Conservation (phyloP, 768 basidiomycete species). For the Kondoa subrosea region DNA sequence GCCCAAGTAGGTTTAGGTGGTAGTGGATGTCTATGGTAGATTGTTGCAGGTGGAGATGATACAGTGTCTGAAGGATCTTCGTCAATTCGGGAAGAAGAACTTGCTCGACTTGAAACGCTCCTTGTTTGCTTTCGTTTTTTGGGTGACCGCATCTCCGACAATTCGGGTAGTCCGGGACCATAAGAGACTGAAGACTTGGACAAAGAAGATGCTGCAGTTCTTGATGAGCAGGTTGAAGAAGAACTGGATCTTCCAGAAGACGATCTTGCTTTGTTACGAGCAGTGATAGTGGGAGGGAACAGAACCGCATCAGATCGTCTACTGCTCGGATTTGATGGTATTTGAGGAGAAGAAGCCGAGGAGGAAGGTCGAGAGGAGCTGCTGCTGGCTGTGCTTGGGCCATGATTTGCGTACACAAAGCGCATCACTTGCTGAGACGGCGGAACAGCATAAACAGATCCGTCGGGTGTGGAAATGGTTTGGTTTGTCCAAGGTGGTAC, state of each 20-base stretch:
- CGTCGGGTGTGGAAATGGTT: neutral
- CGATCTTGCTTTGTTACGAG: neutral
- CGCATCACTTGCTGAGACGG: neutral
- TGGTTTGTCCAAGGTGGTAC: neutral
- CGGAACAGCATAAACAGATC: neutral
- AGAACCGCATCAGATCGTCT: neutral
- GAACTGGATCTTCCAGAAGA: neutral
- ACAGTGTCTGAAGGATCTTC: neutral
- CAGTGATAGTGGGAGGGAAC: neutral
- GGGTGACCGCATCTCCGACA: neutral
- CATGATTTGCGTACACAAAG: neutral
- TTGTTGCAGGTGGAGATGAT: neutral
- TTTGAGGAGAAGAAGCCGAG: neutral
- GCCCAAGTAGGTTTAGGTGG: neutral
- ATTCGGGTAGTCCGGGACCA: neutral
- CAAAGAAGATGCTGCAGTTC: neutral
- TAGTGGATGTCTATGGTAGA: neutral
- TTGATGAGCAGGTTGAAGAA: neutral
- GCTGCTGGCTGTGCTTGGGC: neutral
- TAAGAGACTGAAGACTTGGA: neutral
- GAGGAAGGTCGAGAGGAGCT: neutral
- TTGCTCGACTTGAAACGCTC: neutral
- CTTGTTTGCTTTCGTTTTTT: neutral
- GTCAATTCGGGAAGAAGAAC: neutral
- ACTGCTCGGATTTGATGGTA: neutral